A percentile compares a stretch with the other conserved stretches of the same genome.
These are phyloP conservation scores for Zygotorulaspora mrakii DNA, from an alignment of 1,139 yeast genomes.

Conservation along the genomic window DNA sequence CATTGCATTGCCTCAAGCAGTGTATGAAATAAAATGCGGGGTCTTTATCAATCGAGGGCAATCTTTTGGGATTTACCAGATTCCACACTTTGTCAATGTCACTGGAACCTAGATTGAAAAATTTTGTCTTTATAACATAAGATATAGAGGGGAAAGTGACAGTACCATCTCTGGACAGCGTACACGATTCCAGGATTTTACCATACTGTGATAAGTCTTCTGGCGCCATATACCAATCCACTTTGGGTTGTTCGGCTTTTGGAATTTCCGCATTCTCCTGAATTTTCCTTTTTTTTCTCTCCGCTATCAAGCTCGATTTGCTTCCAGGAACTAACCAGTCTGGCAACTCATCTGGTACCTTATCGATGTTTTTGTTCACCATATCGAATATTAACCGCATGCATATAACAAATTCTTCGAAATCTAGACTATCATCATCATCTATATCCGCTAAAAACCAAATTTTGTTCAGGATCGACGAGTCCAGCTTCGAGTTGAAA, in stretches of 20 bases:
- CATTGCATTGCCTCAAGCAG: constrained; percentile 83
- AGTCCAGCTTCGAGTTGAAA: constrained; percentile 80
- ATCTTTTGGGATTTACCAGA: constrained; percentile 82
- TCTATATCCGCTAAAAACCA: constrained; percentile 96
- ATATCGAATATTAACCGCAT: constrained; percentile 91
- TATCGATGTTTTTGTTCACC: constrained; percentile 66
- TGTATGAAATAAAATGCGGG: constrained; percentile 87
- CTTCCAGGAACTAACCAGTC: constrained; percentile 90
- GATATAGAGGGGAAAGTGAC: constrained; percentile 66
- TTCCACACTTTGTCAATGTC: constrained; percentile 96
- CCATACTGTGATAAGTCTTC: constrained; percentile 76
- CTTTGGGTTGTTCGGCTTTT: constrained; percentile 40
- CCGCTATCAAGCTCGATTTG: constrained; percentile 68
- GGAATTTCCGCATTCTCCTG: constrained; percentile 31
- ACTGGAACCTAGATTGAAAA: constrained; percentile 70
- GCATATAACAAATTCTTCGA: constrained; percentile 95
- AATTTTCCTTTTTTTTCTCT: constrained; percentile 53
- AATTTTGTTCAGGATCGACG: constrained; percentile 68
- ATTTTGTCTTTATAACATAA: constrained; percentile 61
- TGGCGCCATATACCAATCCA: constrained; percentile 97
- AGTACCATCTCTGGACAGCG: constrained; percentile 76
- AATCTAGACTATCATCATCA: constrained; percentile 84
- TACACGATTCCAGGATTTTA: constrained; percentile 58
- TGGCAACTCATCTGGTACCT: constrained; percentile 72
- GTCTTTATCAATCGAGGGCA: constrained; percentile 87